A percentile compares a stretch with the other conserved stretches of the same genome.
Evolutionary conservation across 2,329 filamentous ascomycete species (phyloP).

Genomic region (Trichophyton rubrum): DNA sequence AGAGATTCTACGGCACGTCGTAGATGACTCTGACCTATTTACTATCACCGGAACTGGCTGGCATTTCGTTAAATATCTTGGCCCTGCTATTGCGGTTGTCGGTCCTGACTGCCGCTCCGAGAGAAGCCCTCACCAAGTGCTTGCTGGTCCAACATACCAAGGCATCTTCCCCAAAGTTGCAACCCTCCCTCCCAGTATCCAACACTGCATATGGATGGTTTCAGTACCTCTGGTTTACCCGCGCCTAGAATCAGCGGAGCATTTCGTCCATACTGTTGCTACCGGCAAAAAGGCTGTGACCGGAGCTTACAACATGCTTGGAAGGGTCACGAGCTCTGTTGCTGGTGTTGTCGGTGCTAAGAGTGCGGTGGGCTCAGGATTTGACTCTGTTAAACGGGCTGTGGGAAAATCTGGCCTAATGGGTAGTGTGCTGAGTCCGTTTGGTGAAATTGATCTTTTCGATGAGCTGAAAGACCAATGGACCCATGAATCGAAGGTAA

Average conservation of each 20-base stretch:
- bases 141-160: slow-evolving; percentile 94
- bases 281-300: slow-evolving; percentile 96
- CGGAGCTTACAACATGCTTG: slow-evolving; percentile 88
- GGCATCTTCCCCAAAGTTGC: slow-evolving; percentile 94
- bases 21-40: slow-evolving; percentile 81
- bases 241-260: slow-evolving; percentile 79
- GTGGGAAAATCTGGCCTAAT: slow-evolving; percentile 92
- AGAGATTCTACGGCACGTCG: slow-evolving; percentile 81
- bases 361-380: slow-evolving; percentile 80
- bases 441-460: slow-evolving; percentile 86
- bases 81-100: slow-evolving; percentile 77
- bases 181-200: slow-evolving; percentile 76
- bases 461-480: slow-evolving; percentile 94
- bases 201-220: slow-evolving; percentile 94
- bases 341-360: slow-evolving; percentile 93
- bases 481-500: slow-evolving; percentile 88
- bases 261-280: slow-evolving; percentile 77
- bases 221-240: slow-evolving; percentile 87
- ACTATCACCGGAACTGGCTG: slow-evolving; percentile 94
- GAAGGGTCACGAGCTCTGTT: slow-evolving; percentile 87
- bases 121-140: slow-evolving; percentile 75
- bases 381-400: slow-evolving; percentile 89
- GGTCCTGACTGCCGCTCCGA: slow-evolving; percentile 89
- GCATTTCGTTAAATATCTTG: slow-evolving; percentile 97
- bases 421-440: slow-evolving; percentile 89